phyloP scores from a whole-genome alignment of 352 stramenopile species.

The Saprolegnia diclina region DNA sequence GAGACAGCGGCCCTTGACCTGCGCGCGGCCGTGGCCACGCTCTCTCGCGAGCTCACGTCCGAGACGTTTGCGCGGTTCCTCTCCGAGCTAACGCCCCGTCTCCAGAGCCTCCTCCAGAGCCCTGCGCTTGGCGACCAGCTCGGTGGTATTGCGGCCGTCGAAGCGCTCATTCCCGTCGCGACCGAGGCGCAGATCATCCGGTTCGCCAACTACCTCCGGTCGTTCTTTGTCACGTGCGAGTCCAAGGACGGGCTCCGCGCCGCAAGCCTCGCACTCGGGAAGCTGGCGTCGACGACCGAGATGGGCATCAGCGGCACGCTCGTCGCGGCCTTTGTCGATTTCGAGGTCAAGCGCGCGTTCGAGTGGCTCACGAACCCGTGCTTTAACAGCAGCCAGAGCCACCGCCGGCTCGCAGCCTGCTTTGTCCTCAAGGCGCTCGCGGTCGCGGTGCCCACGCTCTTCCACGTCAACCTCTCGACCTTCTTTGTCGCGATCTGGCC shows the following conservation, averaged over 20 bases:
- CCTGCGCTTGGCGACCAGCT: conserved; percentile 58
- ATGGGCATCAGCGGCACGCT: conserved; percentile 74
- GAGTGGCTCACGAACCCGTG: conserved; percentile 83
- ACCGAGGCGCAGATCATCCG: conserved; percentile 86
- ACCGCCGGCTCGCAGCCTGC: conserved; percentile 68
- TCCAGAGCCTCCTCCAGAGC: conserved; percentile 64
- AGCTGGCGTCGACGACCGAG: conserved; percentile 68
- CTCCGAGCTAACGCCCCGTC: conserved; percentile 63
- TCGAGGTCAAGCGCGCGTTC: conserved; percentile 87
- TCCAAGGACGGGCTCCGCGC: conserved; percentile 54
- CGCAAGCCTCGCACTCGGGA: conserved; percentile 69
- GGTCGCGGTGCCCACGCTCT: conserved; percentile 79
- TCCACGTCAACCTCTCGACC: conserved; percentile 87
- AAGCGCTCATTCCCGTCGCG: conserved; percentile 71
- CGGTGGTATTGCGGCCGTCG: conserved; percentile 66
- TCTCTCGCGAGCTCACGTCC: conserved; percentile 67
- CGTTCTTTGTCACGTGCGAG: conserved; percentile 75
- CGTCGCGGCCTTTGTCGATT: conserved; percentile 87
- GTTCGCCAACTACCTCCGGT: conserved; percentile 86
- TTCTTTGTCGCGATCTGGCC: conserved; percentile 92
- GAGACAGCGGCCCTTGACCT: conserved; percentile 16
- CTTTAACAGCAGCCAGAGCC: conserved; percentile 62
- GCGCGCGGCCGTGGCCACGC: conserved; percentile 37
- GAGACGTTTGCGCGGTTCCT: conserved; percentile 75
- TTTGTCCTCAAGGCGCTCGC: conserved; percentile 86